Evolutionary conservation across 75 land plant species (phyloP), one percentile per base, ranked within the genome.

Genomic region (Cryptomeria japonica): DNA sequence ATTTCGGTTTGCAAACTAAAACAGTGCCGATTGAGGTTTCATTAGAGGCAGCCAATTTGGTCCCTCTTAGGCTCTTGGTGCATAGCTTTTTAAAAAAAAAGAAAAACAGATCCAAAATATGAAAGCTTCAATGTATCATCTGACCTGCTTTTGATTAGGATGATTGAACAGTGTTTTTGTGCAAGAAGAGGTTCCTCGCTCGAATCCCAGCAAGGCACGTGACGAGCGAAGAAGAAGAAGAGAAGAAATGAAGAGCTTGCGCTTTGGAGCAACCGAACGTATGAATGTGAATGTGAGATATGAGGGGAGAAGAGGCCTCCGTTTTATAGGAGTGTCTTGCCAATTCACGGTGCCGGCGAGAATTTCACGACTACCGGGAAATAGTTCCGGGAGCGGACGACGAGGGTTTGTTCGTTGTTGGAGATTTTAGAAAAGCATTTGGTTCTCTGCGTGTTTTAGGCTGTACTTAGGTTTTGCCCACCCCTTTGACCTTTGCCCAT

Each of bases 351-450:
- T 34, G 77, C 77, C 77, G 77, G 37, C 13, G 13, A 75, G 16
- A 0, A 14, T 64, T 75, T 75, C 8, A 12, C 77, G 77, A 13
- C 16, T 0, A 3, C 77, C 77, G 77, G 77, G 77, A 75, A 75
- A 34, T 3, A 32, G 0, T 11, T 13, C 3, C 5, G 4, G 37
- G 14, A 12, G 77, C 37, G 15, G 77, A 34, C 37, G 77, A 75
- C 77, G 77, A 34, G 77, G 77, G 34, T 75, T 75, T 75, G 77
- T 75, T 75, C 77, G 77, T 32, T 75, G 37, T 64, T 64, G 70
- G 70, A 64, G 25, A 58, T 58, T 58, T 58, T 58, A 58, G 64
- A 19, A 58, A 22, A 58, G 64, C 64, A 58, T 58, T 56, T 18
- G 55, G 64, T 58, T 58, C 64, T 64, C n/a, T 25, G n/a, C 70